Base-by-base conservation (phyloP, 768 basidiomycete genomes). In the Leccinellum luteum region DNA sequence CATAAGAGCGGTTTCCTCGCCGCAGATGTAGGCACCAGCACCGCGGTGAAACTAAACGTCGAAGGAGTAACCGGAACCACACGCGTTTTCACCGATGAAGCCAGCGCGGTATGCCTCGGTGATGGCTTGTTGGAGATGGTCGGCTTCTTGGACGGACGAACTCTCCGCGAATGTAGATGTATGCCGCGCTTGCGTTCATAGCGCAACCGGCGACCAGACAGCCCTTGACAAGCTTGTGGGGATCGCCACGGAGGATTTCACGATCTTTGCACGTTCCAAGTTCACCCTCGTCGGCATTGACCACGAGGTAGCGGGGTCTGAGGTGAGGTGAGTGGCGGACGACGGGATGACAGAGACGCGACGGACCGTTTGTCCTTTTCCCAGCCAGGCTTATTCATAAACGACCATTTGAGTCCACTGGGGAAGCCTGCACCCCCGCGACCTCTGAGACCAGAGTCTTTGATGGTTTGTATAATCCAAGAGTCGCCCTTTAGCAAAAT, bases 351-450 rank as follows among this genome's bases (percentile, higher is more conserved):
- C 3, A 21, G 4, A 48, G 27, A 34, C 51, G n/a, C n/a, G 23
- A 41, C 47, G 64, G 76, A 91, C 88, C 92, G 80, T 63, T 85
- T 85, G 68, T 98, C 96, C 70, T 91, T 89, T 78, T 98, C 86
- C 96, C 96, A 98, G 27, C 87, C 87, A n/a, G 94, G 95, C 76
- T 98, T 99, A 81, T 99, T 98, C 96, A 98, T 96, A 73, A 94
- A 94, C 67, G 88, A 90, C 95, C 95, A 98, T 72, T 98, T 98
- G 65, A 98, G 79, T 23, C 96, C 96, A 62, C 88, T 90, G 0
- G 96, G 96, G 71, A 99, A 99, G 28, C 96, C 96, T 43, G 96
- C 96, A 52, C 96, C 96, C 52, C 96, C 96, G 55, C 96, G 87
- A 13, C 96, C 96, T 68, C 96, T 86, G 34, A 98, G 82, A 48